phyloP scores from a whole-genome alignment of 306 rosid genomes.

The Fagus crenata region DNA sequence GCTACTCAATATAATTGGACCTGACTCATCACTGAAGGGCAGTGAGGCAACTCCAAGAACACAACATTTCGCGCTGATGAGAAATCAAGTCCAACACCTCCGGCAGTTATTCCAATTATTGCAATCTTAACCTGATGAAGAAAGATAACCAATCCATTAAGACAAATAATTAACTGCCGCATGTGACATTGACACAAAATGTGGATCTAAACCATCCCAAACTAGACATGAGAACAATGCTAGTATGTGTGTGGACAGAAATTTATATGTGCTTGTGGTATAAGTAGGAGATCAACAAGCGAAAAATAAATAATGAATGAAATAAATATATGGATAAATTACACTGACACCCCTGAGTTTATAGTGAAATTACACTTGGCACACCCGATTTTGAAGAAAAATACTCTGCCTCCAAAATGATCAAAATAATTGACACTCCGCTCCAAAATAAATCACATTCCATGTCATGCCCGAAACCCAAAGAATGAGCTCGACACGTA shows the following conservation, averaged over 20 bases:
- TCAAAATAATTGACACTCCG: too few species aligned
- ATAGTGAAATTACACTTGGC: too few species aligned
- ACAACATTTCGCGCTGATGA: conserved; percentile 88
- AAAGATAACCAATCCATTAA: conserved; percentile 27
- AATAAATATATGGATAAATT: neutral
- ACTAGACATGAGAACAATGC: neutral
- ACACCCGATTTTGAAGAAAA: too few species aligned
- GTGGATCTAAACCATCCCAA: neutral
- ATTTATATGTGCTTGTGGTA: neutral
- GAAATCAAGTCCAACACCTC: conserved; percentile 92
- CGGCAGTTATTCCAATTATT: conserved; percentile 85
- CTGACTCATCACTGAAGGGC: conserved; percentile 89
- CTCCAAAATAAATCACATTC: too few species aligned
- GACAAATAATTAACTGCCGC: neutral
- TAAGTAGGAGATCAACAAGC: neutral
- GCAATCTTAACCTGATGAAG: conserved; percentile 80
- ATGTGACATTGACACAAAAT: neutral
- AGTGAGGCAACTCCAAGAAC: conserved; percentile 88
- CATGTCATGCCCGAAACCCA: too few species aligned
- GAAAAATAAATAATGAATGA: neutral
- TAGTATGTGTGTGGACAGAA: neutral
- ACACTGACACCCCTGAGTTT: too few species aligned
- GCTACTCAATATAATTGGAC: conserved; percentile 39
- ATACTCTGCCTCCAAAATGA: too few species aligned
- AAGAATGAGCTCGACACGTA: too few species aligned